These are phyloP conservation scores for Sambucus nigra DNA, from an alignment of 129 eudicot genomes.

Conservation along the genomic window DNA sequence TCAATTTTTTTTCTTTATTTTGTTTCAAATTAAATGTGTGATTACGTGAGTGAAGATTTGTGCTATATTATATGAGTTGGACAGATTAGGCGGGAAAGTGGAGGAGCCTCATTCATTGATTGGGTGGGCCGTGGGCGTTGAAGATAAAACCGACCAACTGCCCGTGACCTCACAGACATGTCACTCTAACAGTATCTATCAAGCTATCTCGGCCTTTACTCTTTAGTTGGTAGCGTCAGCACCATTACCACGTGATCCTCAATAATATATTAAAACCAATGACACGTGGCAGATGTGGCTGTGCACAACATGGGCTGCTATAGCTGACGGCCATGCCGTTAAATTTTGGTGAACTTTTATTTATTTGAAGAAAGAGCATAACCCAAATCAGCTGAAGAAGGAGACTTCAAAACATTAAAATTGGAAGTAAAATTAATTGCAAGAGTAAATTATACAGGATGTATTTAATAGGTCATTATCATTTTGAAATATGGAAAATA, in stretches of 20 bases:
- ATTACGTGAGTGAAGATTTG: too few relatives aligned
- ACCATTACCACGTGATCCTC: neutral
- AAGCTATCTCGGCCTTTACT: neutral
- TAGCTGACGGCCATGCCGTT: neutral
- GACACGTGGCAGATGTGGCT: neutral
- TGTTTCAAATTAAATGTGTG: too few relatives aligned
- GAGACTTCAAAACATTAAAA: neutral
- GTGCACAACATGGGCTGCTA: too few relatives aligned
- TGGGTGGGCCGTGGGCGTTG: neutral
- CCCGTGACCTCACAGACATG: neutral
- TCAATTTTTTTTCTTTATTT: too few relatives aligned
- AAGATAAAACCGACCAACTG: neutral
- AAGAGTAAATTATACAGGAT: too few relatives aligned
- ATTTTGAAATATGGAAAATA: too few relatives aligned
- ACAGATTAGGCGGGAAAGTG: neutral
- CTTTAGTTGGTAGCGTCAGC: neutral
- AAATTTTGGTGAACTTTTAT: neutral
- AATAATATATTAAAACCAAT: too few relatives aligned
- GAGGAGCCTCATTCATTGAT: too few relatives aligned
- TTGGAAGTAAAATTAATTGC: too few relatives aligned
- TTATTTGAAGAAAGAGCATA: neutral
- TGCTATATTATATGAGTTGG: too few relatives aligned
- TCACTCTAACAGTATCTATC: neutral
- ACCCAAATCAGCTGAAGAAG: too few relatives aligned
- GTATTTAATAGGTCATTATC: too few relatives aligned